These are phyloP conservation scores for Colletotrichum incanum DNA, from an alignment of 2,329 filamentous ascomycete genomes.

Conservation along the genomic window DNA sequence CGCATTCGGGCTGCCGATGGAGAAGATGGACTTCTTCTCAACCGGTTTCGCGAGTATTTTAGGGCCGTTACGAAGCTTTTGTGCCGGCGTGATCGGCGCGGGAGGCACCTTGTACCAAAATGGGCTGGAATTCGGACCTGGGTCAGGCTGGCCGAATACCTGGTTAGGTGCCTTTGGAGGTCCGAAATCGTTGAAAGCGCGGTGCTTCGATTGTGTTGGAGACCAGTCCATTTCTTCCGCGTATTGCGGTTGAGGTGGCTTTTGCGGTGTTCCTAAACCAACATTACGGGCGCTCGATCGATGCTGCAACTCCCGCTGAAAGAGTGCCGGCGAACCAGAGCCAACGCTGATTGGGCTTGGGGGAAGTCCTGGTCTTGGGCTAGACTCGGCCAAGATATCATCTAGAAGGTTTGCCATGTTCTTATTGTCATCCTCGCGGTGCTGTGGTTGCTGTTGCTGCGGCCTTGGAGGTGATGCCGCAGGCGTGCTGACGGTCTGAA, in stretches of 20 bases:
- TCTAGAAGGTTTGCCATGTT: constrained; percentile 65
- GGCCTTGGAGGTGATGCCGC: constrained; percentile 45
- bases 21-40: constrained; percentile 67
- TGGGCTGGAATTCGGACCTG: constrained; percentile 62
- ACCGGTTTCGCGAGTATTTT: constrained; percentile 67
- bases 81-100: constrained; percentile 77
- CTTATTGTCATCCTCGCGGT: constrained; percentile 53
- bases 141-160: constrained; percentile 63
- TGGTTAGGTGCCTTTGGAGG: constrained; percentile 57
- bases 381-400: constrained; percentile 57
- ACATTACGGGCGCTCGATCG: constrained; percentile 36
- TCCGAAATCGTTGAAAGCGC: constrained; percentile 67
- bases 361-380: constrained; percentile 23
- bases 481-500: constrained; percentile 52
- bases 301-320: constrained; percentile 36
- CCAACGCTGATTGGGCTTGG: constrained; percentile 31
- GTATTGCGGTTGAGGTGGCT: constrained; percentile 51
- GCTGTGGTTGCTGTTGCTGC: constrained; percentile 31
- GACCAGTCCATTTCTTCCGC: constrained; percentile 83
- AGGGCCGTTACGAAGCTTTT: constrained; percentile 73
- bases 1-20: constrained; percentile 52
- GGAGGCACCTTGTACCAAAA: constrained; percentile 82
- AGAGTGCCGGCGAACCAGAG: constrained; percentile 45
- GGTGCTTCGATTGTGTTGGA: constrained; percentile 70
- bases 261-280: constrained; percentile 44